Evolutionary conservation across 1,284 basidiomycete species (phyloP).

Genomic region (Boletus semigastroideus): DNA sequence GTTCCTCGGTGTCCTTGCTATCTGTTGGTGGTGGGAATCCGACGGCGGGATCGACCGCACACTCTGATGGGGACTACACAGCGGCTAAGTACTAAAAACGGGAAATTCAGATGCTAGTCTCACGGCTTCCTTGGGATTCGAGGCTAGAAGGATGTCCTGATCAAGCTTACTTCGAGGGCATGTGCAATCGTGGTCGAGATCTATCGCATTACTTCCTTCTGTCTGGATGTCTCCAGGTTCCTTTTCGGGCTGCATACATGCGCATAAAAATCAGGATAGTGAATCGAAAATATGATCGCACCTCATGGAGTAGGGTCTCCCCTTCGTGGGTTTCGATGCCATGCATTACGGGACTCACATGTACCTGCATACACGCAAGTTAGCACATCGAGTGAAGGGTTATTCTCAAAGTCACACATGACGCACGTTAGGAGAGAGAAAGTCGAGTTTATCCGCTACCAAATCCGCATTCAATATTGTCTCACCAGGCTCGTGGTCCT

Average conservation of each 20-base stretch:
- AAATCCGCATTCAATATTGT: background rate
- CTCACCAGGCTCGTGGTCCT: background rate
- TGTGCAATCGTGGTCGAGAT: background rate
- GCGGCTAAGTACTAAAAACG: slow-evolving; percentile 4
- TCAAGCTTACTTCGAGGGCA: background rate
- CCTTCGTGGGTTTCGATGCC: background rate
- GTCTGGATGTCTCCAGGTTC: slow-evolving; percentile 1
- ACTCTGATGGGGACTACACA: slow-evolving; percentile 4
- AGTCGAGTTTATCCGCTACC: background rate
- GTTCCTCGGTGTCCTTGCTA: background rate
- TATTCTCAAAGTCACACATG: background rate
- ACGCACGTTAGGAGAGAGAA: slow-evolving; percentile 9
- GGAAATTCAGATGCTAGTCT: slow-evolving; percentile 5
- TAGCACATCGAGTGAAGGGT: background rate
- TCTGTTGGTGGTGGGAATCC: background rate
- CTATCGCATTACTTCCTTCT: background rate
- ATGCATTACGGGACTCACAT: background rate
- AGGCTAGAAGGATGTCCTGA: background rate
- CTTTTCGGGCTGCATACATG: slow-evolving; percentile 23
- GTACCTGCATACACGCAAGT: slow-evolving; percentile 18
- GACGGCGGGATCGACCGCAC: background rate
- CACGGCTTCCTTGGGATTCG: slow-evolving; percentile 7
- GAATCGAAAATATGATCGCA: background rate
- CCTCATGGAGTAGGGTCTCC: slow-evolving; percentile 3
- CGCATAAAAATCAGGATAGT: slow-evolving; percentile 6